Evolutionary conservation across 1,284 basidiomycete genomes (phyloP).

Genomic region (Puccinia horiana): DNA sequence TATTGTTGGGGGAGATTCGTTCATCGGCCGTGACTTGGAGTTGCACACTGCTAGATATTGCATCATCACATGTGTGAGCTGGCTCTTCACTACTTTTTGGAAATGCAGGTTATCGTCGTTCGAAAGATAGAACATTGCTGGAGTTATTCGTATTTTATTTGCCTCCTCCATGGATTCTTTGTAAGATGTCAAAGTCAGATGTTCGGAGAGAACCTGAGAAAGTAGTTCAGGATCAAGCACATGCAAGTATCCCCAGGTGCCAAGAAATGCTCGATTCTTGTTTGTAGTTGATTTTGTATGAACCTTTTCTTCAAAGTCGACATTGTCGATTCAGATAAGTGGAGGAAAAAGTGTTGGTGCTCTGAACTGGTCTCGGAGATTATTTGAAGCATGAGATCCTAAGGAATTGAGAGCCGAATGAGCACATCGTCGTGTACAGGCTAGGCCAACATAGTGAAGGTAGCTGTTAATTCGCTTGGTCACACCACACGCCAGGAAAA

Average conservation of each 20-base stretch:
- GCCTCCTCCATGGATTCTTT: too few relatives aligned
- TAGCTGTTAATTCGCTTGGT: neutral
- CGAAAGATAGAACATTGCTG: neutral
- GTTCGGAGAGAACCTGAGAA: too few relatives aligned
- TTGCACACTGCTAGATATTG: neutral
- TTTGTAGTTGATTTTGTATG: neutral
- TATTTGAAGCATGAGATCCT: neutral
- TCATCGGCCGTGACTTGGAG: neutral
- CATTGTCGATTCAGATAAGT: neutral
- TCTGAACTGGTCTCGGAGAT: neutral
- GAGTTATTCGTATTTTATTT: too few relatives aligned
- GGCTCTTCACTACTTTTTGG: neutral
- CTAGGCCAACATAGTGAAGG: neutral
- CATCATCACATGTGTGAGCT: neutral
- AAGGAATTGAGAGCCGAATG: neutral
- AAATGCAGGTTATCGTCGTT: neutral
- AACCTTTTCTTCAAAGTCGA: neutral
- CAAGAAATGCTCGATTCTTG: neutral
- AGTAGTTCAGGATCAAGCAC: too few relatives aligned
- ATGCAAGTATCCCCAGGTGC: neutral
- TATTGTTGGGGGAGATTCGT: neutral
- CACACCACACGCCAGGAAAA: neutral
- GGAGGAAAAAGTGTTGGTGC: neutral
- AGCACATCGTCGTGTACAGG: neutral
- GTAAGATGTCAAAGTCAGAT: neutral